Percentiles rank a stretch among this genome's conserved stretches.
Evolutionary conservation across 108 stramenopile genomes (phyloP).

Genomic region (Pseudonitzschia pungens): DNA sequence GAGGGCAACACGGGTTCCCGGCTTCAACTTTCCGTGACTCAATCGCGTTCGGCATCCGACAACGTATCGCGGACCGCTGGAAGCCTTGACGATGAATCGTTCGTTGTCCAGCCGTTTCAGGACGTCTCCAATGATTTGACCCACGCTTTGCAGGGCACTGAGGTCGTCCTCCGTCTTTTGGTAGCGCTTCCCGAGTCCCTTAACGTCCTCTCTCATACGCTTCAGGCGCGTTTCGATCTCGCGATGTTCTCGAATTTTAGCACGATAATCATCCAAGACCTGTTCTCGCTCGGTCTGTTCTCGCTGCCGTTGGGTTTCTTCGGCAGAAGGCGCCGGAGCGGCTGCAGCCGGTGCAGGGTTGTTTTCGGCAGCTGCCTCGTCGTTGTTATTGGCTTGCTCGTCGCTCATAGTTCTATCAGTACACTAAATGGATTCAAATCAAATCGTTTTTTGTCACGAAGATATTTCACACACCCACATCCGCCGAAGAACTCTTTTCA

Average conservation of each 20-base stretch:
- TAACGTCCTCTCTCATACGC: slow-evolving; percentile 86
- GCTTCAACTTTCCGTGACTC: slow-evolving; percentile 89
- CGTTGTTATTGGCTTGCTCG: slow-evolving; percentile 11
- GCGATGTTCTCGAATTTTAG: slow-evolving; percentile 91
- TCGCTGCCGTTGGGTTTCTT: slow-evolving; percentile 29
- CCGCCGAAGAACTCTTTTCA: too few relatives aligned
- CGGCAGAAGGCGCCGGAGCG: slow-evolving; percentile 5
- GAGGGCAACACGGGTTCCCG: slow-evolving; percentile 95
- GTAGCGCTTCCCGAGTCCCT: slow-evolving; percentile 84
- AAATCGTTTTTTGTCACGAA: too few relatives aligned
- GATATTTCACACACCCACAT: too few relatives aligned
- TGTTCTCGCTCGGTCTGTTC: slow-evolving; percentile 77
- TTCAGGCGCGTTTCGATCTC: slow-evolving; percentile 91
- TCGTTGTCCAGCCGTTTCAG: slow-evolving; percentile 94
- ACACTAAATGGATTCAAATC: too few relatives aligned
- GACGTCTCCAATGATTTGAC: slow-evolving; percentile 98
- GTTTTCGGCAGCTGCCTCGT: not conserved
- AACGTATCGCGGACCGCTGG: slow-evolving; percentile 94
- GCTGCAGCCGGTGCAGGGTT: not conserved
- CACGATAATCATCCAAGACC: slow-evolving; percentile 88
- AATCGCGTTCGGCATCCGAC: slow-evolving; percentile 93
- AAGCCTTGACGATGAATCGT: slow-evolving; percentile 98
- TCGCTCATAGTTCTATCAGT: slow-evolving; percentile 4
- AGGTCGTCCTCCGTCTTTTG: slow-evolving; percentile 98
- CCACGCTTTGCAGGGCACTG: slow-evolving; percentile 91